phyloP scores from a whole-genome alignment of 148 eudicot species.

The Silene latifolia region DNA sequence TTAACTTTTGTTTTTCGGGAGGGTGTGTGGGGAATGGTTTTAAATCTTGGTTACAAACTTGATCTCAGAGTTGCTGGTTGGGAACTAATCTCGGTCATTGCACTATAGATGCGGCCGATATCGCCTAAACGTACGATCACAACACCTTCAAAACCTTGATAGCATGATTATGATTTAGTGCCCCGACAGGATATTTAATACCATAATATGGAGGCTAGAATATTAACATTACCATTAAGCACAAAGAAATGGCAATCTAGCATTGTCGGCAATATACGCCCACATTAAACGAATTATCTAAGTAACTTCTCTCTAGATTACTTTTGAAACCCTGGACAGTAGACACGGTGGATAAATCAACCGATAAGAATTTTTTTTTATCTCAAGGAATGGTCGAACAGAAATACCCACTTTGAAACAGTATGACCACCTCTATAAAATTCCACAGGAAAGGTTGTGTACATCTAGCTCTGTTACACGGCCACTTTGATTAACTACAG shows the following conservation, averaged over 20 bases:
- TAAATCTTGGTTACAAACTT: too few species aligned
- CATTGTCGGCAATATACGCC: background rate
- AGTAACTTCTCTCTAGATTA: background rate
- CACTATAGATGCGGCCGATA: too few species aligned
- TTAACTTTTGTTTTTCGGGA: background rate
- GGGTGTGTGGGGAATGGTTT: too few species aligned
- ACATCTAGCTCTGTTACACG: background rate
- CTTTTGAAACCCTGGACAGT: background rate
- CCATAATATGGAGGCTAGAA: background rate
- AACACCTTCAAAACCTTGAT: too few species aligned
- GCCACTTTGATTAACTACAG: background rate
- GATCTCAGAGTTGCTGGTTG: too few species aligned
- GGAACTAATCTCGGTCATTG: too few species aligned
- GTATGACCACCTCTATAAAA: background rate
- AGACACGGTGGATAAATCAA: conserved; percentile 1
- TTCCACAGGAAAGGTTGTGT: background rate
- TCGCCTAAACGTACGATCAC: too few species aligned
- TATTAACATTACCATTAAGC: background rate
- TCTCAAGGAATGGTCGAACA: background rate
- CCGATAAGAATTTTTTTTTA: background rate
- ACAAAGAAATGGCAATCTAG: background rate
- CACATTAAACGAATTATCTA: background rate
- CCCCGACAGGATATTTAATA: too few species aligned
- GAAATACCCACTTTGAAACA: background rate
- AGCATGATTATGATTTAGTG: too few species aligned